Evolutionary conservation across 2,329 filamentous ascomycete species (phyloP).

Genomic region (Colletotrichum gigasporum): DNA sequence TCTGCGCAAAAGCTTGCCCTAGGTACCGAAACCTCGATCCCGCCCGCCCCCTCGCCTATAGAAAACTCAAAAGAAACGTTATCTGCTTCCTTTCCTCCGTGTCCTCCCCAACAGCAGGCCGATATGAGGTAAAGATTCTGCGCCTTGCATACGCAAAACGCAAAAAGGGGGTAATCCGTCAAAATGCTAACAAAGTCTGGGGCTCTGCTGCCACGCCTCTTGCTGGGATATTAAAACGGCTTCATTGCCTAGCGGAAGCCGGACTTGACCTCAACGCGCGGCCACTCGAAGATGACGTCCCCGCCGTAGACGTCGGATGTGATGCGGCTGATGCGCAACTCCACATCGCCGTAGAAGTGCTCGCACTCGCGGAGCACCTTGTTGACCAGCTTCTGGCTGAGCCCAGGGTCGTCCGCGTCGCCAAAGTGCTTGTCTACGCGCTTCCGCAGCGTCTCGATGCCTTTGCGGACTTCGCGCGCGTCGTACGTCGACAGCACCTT

Average conservation of each 20-base stretch:
- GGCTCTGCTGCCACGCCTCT: too few relatives aligned
- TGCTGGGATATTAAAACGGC: constrained; percentile 1
- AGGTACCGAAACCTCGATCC: constrained; percentile 7
- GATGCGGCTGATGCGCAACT: constrained; percentile 67
- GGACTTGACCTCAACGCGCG: constrained; percentile 68
- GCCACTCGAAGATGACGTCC: constrained; percentile 73
- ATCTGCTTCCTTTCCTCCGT: neutral
- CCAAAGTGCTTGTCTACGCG: constrained; percentile 98
- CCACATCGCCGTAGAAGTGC: constrained; percentile 69
- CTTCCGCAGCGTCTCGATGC: constrained; percentile 89
- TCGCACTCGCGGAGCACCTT: constrained; percentile 70
- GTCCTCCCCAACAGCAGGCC: neutral
- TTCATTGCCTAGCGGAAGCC: constrained; percentile 53
- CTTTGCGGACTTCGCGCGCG: constrained; percentile 84
- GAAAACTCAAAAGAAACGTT: neutral
- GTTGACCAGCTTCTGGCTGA: constrained; percentile 67
- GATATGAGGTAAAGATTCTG: too few relatives aligned
- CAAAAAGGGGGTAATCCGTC: neutral
- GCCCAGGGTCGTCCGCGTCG: constrained; percentile 79
- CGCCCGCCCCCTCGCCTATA: constrained; percentile 8
- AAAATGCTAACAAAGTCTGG: too few relatives aligned
- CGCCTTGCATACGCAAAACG: neutral
- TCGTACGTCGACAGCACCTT: constrained; percentile 86
- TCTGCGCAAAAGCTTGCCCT: constrained; percentile 12
- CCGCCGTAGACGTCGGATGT: constrained; percentile 72